These are phyloP conservation scores for Saccharum spontaneum DNA, from an alignment of 176 grass and related monocot genomes.

Conservation along the genomic window DNA sequence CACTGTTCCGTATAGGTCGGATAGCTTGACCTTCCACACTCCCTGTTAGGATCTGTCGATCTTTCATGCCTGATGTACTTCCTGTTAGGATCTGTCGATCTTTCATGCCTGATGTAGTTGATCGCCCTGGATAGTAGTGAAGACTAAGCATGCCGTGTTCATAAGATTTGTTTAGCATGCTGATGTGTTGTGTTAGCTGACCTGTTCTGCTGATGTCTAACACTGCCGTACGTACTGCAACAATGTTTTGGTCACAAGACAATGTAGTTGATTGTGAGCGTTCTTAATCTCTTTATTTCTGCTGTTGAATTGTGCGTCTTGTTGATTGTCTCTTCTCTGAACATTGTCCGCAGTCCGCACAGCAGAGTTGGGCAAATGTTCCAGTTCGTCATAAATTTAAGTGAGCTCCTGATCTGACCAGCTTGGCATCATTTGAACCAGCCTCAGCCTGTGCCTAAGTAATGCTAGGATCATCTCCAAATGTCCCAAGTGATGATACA, in stretches of 20 bases:
- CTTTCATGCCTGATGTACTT: background rate
- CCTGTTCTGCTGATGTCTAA: background rate
- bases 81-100: background rate
- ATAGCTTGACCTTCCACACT: constrained; percentile 13
- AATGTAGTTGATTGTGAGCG: background rate
- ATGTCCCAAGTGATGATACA: background rate
- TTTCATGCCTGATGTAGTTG: background rate
- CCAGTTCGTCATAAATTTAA: background rate
- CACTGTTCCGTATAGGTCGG: constrained; percentile 3
- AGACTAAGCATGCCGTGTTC: constrained; percentile 28
- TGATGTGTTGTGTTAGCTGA: constrained; percentile 35
- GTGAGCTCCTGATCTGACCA: background rate
- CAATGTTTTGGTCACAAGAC: constrained; percentile 5
- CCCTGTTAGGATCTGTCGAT: background rate
- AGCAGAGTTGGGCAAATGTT: background rate
- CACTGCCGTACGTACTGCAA: background rate
- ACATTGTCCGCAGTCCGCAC: background rate
- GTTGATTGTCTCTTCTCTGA: background rate
- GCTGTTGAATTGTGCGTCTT: background rate
- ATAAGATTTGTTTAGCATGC: constrained; percentile 39
- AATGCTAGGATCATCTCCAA: background rate
- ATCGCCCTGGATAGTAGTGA: background rate
- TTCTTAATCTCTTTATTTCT: background rate
- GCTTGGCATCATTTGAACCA: background rate
- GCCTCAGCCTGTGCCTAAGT: background rate